Evolutionary conservation across 495 filamentous ascomycete species (phyloP), one percentile per base, ranked within the genome.

Genomic region (Xylaria castorea): DNA sequence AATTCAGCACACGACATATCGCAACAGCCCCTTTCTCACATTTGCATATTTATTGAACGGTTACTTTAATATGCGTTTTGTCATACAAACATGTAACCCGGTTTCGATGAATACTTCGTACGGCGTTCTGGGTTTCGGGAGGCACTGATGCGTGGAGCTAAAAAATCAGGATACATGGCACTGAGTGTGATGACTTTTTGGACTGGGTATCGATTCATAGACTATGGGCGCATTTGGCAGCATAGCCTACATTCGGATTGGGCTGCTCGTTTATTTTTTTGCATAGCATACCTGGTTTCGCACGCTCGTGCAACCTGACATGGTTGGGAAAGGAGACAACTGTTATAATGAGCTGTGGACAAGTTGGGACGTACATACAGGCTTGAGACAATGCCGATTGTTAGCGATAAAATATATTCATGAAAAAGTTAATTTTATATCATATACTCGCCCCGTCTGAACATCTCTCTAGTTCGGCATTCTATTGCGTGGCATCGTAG

Each of bases 141-240:
- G 50, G 64, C 25, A 42, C 22, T 44, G 66, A 22, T 51, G 36
- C 50, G 66, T 57, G 66, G 66, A 57, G 48, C 66, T 57, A 20
- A 68, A 68, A 68, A 68, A 55, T 32, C 34, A 34, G 66, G 66
- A 68, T 55, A 68, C 36, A 68, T 30, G 66, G 50, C 66, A 68
- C 36, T 30, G 66, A 68, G 50, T 68, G 34, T 36, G 66, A 57
- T 42, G 66, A 55, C 32, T 44, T 55, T 68, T 44, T 44, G 66
- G 22, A 20, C 22, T 30, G 32, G 66, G 48, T 36, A 30, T 27
- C 48, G 30, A 57, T 68, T 57, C 48, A 67, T 68, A 68, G 66
- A 68, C 34, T 30, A 68, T 57, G 66, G 50, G 66, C 34, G 48
- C 44, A 68, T 68, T 27, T 40, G 66, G 50, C 66, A 68, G 66